Evolutionary conservation across 2,329 filamentous ascomycete species (phyloP), one percentile per base, ranked within the genome.

Genomic region (Fusarium sp.): DNA sequence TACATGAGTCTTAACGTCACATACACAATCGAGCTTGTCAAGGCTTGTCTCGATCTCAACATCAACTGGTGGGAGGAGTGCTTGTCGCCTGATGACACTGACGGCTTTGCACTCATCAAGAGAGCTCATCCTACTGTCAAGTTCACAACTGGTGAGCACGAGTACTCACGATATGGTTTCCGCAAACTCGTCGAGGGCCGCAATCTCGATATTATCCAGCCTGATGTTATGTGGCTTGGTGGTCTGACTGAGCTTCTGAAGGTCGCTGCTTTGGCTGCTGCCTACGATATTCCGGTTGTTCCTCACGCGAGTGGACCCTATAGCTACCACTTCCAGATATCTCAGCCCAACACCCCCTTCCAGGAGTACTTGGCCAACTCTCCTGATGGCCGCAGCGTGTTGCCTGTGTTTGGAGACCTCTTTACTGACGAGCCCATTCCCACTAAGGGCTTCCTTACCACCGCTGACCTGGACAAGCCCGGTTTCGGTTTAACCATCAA

Each of bases 21-120:
- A 2, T 98, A 98, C 84, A 97, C 94, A 7, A 97, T 98, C 75
- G 92, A 97, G 82, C 87, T 98, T 29, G 95, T 93, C 68, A 93
- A 95, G 83, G 92, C 91, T 56, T 94, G 92, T 79, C 89, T 93
- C 76, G 91, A 94, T 75, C 88, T 97, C 74, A 89, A 95, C 81
- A 95, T 98, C 80, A 94, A 97, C 85, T 98, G 95, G 95, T 97
- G 94, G 94, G 95, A 98, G 84, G 95, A 98, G 85, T 97, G 94
- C 73, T 85, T 98, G 70, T 93, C 91, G 35, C 95, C 95, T 15
- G 95, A 98, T 81, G 95, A 98, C 84, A 94, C 93, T 52, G 95
- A 97, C 77, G 95, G 95, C 62, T 97, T 97, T 77, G 92, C 90
- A 73, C 90, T 94, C 80, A 91, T 98, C 84, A 98, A 98, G 87